phyloP scores from a whole-genome alignment of 805 yeast genomes.

The Ogataea nonfermentans region DNA sequence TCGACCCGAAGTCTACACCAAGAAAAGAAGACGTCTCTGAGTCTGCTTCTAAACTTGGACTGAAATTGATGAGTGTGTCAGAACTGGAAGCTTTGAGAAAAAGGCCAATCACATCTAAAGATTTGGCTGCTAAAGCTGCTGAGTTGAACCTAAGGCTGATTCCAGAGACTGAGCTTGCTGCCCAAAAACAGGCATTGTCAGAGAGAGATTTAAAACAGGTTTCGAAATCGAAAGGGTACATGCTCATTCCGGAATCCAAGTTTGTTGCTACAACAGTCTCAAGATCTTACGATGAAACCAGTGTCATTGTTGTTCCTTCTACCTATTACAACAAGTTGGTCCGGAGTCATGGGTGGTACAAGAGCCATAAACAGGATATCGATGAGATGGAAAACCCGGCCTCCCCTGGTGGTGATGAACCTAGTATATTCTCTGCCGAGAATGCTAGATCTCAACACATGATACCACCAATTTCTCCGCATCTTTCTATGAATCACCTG shows the following conservation, averaged over 20 bases:
- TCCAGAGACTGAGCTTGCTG: slow-evolving; percentile 26
- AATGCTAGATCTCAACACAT: slow-evolving; percentile 6
- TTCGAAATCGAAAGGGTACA: slow-evolving; percentile 46
- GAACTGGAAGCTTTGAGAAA: slow-evolving; percentile 33
- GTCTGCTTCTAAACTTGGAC: slow-evolving; percentile 32
- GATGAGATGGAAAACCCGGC: slow-evolving; percentile 7
- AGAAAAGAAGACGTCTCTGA: slow-evolving; percentile 13
- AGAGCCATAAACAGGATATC: slow-evolving; percentile 15
- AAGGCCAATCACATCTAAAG: slow-evolving; percentile 31
- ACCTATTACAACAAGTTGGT: slow-evolving; percentile 60
- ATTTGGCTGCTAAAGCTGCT: slow-evolving; percentile 38
- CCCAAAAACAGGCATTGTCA: slow-evolving; percentile 14
- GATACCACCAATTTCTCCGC: slow-evolving; percentile 9
- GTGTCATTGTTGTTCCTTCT: slow-evolving; percentile 62
- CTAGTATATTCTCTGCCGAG: slow-evolving; percentile 14
- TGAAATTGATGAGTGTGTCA: slow-evolving; percentile 32
- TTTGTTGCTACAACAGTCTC: slow-evolving; percentile 63
- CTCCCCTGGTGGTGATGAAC: slow-evolving; percentile 16
- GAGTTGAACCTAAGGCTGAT: slow-evolving; percentile 41
- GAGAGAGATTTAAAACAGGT: slow-evolving; percentile 32
- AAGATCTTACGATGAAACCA: slow-evolving; percentile 50
- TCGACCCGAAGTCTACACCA: slow-evolving; percentile 7
- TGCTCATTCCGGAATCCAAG: slow-evolving; percentile 57
- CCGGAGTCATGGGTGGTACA: slow-evolving; percentile 39
- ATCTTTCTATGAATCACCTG: slow-evolving; percentile 17